A percentile compares a stretch with the other conserved stretches of the same genome.
These are phyloP conservation scores for Clarireedia paspali DNA, from an alignment of 2,329 filamentous ascomycete genomes.

Conservation along the genomic window DNA sequence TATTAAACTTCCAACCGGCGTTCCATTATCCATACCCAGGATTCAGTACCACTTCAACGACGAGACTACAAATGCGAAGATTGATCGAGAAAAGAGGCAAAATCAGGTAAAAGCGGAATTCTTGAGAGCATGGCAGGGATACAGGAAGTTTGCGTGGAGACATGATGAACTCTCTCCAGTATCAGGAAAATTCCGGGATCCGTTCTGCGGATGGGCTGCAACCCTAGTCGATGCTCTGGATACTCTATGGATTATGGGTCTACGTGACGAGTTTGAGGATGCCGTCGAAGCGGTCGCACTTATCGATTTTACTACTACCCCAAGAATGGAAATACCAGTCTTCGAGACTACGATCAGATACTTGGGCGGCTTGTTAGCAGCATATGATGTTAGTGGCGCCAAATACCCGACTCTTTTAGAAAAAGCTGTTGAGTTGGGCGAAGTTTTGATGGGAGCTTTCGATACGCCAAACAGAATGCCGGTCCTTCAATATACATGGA, in stretches of 20 bases:
- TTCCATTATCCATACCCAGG: conserved; percentile 60
- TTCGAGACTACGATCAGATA: conserved; percentile 93
- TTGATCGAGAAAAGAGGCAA: conserved; percentile 57
- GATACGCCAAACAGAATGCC: conserved; percentile 94
- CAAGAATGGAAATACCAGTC: conserved; percentile 65
- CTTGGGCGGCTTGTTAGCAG: conserved; percentile 74
- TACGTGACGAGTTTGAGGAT: conserved; percentile 72
- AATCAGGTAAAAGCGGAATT: conserved; percentile 66
- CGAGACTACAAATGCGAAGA: conserved; percentile 53
- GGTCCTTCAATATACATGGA: conserved; percentile 71
- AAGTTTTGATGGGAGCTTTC: conserved; percentile 65
- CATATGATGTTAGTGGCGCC: conserved; percentile 76
- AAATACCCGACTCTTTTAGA: conserved; percentile 58
- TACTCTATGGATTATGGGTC: conserved; percentile 79
- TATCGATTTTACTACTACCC: conserved; percentile 77
- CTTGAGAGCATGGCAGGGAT: conserved; percentile 72
- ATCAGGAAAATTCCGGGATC: conserved; percentile 59
- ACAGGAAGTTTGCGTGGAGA: conserved; percentile 71
- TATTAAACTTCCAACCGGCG: conserved; percentile 67
- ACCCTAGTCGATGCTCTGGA: conserved; percentile 78
- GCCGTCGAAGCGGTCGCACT: conserved; percentile 60
- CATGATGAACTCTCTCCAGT: conserved; percentile 82
- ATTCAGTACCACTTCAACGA: conserved; percentile 68
- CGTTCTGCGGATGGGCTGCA: conserved; percentile 88
- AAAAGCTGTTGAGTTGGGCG: conserved; percentile 65